A percentile compares a stretch with the other conserved stretches of the same genome.
These are phyloP conservation scores for Fusarium sp. DNA, from an alignment of 2,329 filamentous ascomycete genomes.

Conservation along the genomic window DNA sequence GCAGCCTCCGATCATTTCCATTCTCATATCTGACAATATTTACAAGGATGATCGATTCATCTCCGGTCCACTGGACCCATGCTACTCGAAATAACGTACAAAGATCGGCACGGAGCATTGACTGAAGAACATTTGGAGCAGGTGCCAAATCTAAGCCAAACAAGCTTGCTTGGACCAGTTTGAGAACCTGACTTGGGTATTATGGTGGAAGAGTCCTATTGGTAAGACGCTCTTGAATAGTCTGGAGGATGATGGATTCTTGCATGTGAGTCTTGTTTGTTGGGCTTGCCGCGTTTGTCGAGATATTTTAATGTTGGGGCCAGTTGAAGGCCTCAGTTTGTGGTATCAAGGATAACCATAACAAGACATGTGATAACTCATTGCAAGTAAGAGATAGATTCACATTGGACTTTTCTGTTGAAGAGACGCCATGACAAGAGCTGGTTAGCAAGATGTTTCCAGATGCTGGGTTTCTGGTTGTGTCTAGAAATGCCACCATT, in stretches of 20 bases:
- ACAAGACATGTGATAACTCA: neutral
- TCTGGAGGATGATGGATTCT: neutral
- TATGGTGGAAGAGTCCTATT: neutral
- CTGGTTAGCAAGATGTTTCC: neutral
- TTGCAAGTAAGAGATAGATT: rapidly evolving
- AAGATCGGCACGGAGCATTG: neutral
- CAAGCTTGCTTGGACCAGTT: slow-evolving; percentile 20
- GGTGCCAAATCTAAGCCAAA: slow-evolving; percentile 22
- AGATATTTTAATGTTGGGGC: neutral
- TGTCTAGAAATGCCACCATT: rapidly evolving
- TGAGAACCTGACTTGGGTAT: neutral
- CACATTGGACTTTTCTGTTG: neutral
- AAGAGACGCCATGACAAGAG: too few species aligned
- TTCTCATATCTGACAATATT: neutral
- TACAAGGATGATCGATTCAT: slow-evolving; percentile 4
- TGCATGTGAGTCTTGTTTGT: slow-evolving; percentile 5
- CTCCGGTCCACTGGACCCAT: neutral
- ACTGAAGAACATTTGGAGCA: neutral
- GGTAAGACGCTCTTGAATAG: neutral
- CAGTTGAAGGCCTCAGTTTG: neutral
- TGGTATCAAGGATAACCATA: neutral
- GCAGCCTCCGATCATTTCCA: slow-evolving; percentile 22
- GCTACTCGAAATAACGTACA: neutral
- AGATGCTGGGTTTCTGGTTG: neutral
- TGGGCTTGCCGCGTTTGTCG: neutral